Conservation (phyloP, 345 rosid species). For the Euphorbia lathyris region DNA sequence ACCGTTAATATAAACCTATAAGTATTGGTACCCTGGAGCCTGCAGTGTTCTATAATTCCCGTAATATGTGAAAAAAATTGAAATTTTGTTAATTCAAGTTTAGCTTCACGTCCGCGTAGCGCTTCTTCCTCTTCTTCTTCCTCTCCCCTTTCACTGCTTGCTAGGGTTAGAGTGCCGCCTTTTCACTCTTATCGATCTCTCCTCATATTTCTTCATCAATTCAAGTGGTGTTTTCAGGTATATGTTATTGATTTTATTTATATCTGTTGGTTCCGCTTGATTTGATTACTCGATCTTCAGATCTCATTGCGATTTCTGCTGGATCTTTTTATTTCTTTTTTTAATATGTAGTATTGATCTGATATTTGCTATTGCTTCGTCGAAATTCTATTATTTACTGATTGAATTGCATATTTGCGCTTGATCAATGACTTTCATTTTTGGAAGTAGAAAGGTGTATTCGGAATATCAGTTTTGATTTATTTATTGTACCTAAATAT, state of each 20-base stretch:
- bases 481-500: not conserved
- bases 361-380: not conserved
- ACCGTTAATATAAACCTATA: not conserved
- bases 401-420: not conserved
- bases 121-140: not conserved
- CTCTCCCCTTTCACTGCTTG: constrained; percentile 7
- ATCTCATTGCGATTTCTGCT: not conserved
- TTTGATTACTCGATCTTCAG: not conserved
- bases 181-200: constrained; percentile 24
- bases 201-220: constrained; percentile 13
- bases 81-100: constrained; percentile 7
- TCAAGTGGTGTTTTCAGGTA: not conserved
- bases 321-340: not conserved
- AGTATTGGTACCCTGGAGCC: not conserved
- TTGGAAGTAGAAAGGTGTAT: not conserved
- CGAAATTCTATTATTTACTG: not conserved
- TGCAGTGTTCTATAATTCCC: not conserved
- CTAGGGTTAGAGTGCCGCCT: constrained; percentile 39
- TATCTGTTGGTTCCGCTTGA: constrained; percentile 11
- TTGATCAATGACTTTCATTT: not conserved
- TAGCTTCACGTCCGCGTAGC: constrained; percentile 24
- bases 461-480: not conserved
- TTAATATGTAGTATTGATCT: not conserved
- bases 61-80: not conserved
- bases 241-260: not conserved